Percentiles rank a stretch among this genome's conserved stretches.
Evolutionary conservation across 805 yeast species (phyloP).

Genomic region (Wickerhamiella australiensis): DNA sequence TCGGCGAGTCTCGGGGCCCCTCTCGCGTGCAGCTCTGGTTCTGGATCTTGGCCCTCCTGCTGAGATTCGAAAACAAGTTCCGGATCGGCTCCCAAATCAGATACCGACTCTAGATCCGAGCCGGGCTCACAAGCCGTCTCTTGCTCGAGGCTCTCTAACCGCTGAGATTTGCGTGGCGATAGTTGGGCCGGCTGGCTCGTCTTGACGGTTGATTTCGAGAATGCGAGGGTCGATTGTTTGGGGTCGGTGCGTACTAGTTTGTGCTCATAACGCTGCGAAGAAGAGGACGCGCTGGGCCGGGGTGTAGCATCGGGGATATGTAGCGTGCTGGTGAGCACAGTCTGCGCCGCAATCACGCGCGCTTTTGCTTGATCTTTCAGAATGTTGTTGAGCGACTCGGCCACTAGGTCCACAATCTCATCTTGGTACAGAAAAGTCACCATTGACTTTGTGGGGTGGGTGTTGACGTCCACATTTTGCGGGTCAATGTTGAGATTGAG

Average conservation of each 20-base stretch:
- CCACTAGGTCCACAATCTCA: constrained; percentile 59
- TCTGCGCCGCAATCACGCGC: constrained; percentile 55
- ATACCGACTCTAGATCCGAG: not conserved
- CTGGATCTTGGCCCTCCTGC: too few species aligned
- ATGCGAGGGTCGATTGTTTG: constrained; percentile 43
- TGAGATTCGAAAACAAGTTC: too few species aligned
- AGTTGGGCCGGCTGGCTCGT: not conserved
- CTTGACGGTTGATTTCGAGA: constrained; percentile 20
- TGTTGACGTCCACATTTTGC: constrained; percentile 72
- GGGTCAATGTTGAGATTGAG: constrained; percentile 57
- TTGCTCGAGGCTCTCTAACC: not conserved
- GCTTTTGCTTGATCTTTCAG: constrained; percentile 52
- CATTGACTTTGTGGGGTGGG: constrained; percentile 92
- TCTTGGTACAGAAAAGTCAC: constrained; percentile 78
- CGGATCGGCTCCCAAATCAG: not conserved
- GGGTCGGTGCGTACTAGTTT: constrained; percentile 62
- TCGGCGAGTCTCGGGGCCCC: not conserved
- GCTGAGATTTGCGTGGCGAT: constrained; percentile 6
- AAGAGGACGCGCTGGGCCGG: not conserved
- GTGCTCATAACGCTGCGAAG: constrained; percentile 41
- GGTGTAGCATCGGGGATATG: not conserved
- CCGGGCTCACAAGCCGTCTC: not conserved
- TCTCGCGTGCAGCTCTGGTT: too few species aligned
- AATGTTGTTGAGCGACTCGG: constrained; percentile 37
- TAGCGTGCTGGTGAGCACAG: constrained; percentile 9